Percentiles rank a stretch among this genome's conserved stretches.
These are phyloP conservation scores for Termitomyces sp. DNA, from an alignment of 768 basidiomycete genomes.

Conservation along the genomic window DNA sequence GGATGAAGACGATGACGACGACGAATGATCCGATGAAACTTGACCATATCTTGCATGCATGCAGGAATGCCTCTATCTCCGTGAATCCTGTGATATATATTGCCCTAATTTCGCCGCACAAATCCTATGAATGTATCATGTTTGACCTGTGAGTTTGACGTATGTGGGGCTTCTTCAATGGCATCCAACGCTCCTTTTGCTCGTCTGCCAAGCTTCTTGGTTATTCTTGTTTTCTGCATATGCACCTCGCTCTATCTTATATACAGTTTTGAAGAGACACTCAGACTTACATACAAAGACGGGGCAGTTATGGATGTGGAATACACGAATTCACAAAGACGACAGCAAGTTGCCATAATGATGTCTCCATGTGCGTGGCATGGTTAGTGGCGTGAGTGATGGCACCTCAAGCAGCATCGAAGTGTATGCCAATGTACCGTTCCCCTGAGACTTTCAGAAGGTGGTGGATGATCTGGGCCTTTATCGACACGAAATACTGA, in stretches of 20 bases:
- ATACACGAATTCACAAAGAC: constrained; percentile 8
- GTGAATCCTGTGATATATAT: background rate
- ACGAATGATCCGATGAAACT: constrained; percentile 7
- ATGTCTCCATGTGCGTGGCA: constrained; percentile 32
- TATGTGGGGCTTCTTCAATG: background rate
- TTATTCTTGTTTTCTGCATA: background rate
- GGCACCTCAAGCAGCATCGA: constrained; percentile 18
- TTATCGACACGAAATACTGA: constrained; percentile 23
- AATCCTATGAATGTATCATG: no score
- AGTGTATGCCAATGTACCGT: constrained; percentile 26
- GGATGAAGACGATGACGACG: constrained; percentile 59
- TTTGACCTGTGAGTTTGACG: background rate
- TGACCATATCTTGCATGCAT: background rate
- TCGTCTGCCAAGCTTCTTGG: background rate
- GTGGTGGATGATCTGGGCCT: constrained; percentile 26
- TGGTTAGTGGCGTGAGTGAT: constrained; percentile 27
- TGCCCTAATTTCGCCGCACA: no score
- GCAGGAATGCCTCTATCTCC: background rate
- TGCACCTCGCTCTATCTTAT: constrained; percentile 5
- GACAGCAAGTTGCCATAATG: constrained; percentile 30
- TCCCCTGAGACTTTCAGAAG: constrained; percentile 26
- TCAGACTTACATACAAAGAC: background rate
- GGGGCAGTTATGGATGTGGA: background rate
- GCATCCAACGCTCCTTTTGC: background rate
- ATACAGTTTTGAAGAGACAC: background rate